Base-by-base conservation (phyloP, 805 yeast species). In the Wickerhamiella vanderwaltii region DNA sequence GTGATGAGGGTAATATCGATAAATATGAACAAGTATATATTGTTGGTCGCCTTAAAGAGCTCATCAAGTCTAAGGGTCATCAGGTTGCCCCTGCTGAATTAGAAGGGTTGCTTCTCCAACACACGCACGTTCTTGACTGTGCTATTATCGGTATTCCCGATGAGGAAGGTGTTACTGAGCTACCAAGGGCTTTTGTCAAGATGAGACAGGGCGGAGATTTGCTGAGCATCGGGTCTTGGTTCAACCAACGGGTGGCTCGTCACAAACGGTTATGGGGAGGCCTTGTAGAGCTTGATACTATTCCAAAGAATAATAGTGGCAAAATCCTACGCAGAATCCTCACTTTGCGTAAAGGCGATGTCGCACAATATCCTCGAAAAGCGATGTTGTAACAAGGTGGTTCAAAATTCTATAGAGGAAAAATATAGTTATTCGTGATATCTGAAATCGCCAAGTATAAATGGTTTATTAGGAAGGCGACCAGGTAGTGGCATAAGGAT, bases 251-350 rank as follows among this genome's bases (percentile, higher is more conserved):
- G 36, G 64, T 61, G 7, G 56, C 64, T 1, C 42, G 51, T 9
- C 63, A 59, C 43, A 60, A 60, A 45, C 43, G 53, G 30, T 43
- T 60, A 5, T 60, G 61, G 60, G 64, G 64, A 1, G 64, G 64
- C 16, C 72, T 83, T 46, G 72, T 78, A 46, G 67, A 79, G 44
- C 80, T 85, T 37, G 81, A 75, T 44, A 87, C 79, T 54, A 73
- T 86, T 58, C 95, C 95, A 62, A 86, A 86, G 71, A 82, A 91
- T 16, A 76, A 94, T 66, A 80, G 94, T 6, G 95, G 95, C 51
- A 86, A 86, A 70, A 84, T 86, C 53, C 80, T 86, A 77, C 75
- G 95, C 71, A 77, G 95, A 69, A 73, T 82, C 46, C 68, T 85
- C 62, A 73, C n/a, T n/a, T n/a, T n/a, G n/a, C n/a, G n/a, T n/a